phyloP scores from a whole-genome alignment of 768 basidiomycete species.

The Naganishia kalamii region DNA sequence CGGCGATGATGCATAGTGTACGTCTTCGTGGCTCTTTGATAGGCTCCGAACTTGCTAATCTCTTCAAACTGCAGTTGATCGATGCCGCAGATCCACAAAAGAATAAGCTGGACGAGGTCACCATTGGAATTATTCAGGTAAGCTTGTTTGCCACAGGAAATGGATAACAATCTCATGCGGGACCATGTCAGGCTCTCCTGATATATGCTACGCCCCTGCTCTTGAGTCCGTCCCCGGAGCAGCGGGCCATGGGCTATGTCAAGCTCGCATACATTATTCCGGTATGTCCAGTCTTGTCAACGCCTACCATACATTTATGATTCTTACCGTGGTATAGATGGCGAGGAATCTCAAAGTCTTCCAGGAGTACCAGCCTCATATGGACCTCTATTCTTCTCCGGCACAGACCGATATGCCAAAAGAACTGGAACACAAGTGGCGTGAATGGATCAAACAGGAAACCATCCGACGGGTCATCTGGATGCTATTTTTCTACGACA shows the following conservation, averaged over 20 bases:
- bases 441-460: slow-evolving; percentile 46
- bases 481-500: slow-evolving; percentile 48
- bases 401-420: background rate
- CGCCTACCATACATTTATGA: too few species aligned
- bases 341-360: slow-evolving; percentile 8
- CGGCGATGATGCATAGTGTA: slow-evolving; percentile 15
- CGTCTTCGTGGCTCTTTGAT: background rate
- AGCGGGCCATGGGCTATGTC: slow-evolving; percentile 14
- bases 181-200: slow-evolving; percentile 4
- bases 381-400: background rate
- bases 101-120: background rate
- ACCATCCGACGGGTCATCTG: slow-evolving; percentile 45
- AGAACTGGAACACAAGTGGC: slow-evolving; percentile 42
- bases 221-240: background rate
- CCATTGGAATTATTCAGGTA: slow-evolving; percentile 17
- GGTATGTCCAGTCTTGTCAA: too few species aligned
- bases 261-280: slow-evolving; percentile 12
- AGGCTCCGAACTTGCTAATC: background rate
- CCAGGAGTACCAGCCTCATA: background rate
- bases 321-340: background rate
- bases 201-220: slow-evolving; percentile 19
- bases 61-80: background rate
- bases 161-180: background rate
- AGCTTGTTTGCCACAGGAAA: background rate
- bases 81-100: slow-evolving; percentile 3